These are phyloP conservation scores for Zymoseptoria pseudotritici DNA, from an alignment of 2,329 filamentous ascomycete genomes.

Conservation along the genomic window DNA sequence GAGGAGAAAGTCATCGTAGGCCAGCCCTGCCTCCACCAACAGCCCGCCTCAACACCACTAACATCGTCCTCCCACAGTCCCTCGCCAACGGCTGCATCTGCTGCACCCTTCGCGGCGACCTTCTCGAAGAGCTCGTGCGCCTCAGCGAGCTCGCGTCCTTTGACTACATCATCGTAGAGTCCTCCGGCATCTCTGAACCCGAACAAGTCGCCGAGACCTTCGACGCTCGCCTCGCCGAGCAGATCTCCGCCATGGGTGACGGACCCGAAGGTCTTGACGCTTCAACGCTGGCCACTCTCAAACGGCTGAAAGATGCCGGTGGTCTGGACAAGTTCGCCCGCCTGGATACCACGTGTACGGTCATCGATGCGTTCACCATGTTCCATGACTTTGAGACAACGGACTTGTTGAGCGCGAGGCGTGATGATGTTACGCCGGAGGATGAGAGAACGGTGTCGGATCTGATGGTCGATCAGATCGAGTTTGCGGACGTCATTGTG, in stretches of 20 bases:
- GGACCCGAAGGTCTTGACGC: constrained; percentile 15
- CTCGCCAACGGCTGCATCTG: constrained; percentile 58
- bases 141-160: constrained; percentile 56
- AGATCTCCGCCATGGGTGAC: constrained; percentile 27
- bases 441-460: constrained; percentile 69
- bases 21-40: background rate
- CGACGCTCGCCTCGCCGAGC: constrained; percentile 45
- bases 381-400: constrained; percentile 64
- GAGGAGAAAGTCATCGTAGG: constrained; percentile 27
- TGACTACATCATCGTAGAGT: constrained; percentile 67
- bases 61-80: background rate
- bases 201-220: constrained; percentile 71
- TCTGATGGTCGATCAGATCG: constrained; percentile 69
- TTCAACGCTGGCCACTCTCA: constrained; percentile 19
- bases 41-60: background rate
- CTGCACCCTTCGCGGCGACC: constrained; percentile 64
- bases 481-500: constrained; percentile 67
- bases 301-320: constrained; percentile 42
- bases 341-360: constrained; percentile 64
- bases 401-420: constrained; percentile 59
- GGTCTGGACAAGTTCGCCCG: constrained; percentile 59
- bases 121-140: constrained; percentile 61
- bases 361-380: constrained; percentile 67
- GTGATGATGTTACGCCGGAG: constrained; percentile 53
- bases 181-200: constrained; percentile 63